These are phyloP conservation scores for Trichocladium antarcticum DNA, from an alignment of 495 filamentous ascomycete genomes.

Conservation along the genomic window DNA sequence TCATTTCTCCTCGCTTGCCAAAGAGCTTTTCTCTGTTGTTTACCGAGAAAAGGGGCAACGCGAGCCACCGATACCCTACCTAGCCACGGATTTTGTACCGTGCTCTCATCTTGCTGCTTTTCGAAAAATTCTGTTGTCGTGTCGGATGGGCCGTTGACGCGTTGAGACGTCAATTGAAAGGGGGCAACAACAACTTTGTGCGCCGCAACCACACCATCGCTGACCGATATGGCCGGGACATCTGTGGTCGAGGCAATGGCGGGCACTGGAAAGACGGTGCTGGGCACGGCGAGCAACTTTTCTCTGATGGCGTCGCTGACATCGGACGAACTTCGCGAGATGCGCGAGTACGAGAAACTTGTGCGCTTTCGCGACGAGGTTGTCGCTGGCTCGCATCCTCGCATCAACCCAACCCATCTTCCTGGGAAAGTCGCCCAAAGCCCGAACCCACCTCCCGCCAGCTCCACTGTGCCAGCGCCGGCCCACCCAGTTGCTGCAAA, in stretches of 20 bases:
- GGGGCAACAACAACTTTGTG: background rate
- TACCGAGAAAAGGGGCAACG: background rate
- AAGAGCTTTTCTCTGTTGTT: background rate
- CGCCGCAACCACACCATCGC: background rate
- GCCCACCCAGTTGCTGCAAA: conserved; percentile 13
- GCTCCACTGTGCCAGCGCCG: conserved; percentile 20
- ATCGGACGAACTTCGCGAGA: conserved; percentile 15
- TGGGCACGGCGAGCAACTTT: background rate
- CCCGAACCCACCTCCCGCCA: conserved; percentile 12
- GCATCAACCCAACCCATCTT: conserved; percentile 37
- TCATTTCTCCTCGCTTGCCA: background rate
- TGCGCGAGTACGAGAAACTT: conserved; percentile 27
- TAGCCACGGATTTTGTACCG: background rate
- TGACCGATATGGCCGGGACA: conserved; percentile 15
- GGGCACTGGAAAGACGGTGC: background rate
- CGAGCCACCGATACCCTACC: background rate
- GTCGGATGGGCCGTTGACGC: conserved; percentile 6
- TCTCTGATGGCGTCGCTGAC: conserved; percentile 16
- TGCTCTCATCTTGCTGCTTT: background rate
- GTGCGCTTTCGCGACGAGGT: conserved; percentile 30
- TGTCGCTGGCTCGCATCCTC: conserved; percentile 24
- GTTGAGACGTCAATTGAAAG: background rate
- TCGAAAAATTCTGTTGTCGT: background rate
- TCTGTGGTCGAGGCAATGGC: conserved; percentile 10
- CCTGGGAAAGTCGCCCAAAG: conserved; percentile 39